A percentile compares a stretch with the other conserved stretches of the same genome.
These are phyloP conservation scores for Ceratocystis colombiana DNA, from an alignment of 2,329 filamentous ascomycete species.

Conservation along the genomic window DNA sequence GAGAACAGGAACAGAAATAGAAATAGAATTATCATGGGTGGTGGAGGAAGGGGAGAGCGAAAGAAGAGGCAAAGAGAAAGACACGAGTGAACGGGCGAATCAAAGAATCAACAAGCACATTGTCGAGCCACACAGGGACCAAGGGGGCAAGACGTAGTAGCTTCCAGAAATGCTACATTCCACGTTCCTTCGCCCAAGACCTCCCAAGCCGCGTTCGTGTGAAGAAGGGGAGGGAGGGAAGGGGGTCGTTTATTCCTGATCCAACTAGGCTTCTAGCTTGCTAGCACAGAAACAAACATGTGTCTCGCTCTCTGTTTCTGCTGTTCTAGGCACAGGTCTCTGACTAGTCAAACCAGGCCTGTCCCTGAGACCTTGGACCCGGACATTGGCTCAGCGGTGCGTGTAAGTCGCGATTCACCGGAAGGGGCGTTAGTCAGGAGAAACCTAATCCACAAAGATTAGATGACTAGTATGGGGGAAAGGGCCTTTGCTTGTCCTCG, in stretches of 20 bases:
- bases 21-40: no score
- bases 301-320: not conserved
- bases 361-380: not conserved
- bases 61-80: not conserved
- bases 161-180: not conserved
- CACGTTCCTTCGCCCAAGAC: not conserved
- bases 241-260: not conserved
- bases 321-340: not conserved
- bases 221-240: not conserved
- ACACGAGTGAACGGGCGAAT: no score
- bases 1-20: not conserved
- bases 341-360: not conserved
- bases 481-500: no score
- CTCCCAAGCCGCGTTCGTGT: not conserved
- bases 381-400: not conserved
- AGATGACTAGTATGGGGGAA: no score
- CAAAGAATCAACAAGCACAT: no score
- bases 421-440: not conserved
- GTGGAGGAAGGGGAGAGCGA: not conserved
- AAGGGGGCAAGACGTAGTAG: not conserved
- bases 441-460: not conserved
- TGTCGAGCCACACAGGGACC: no score
- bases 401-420: constrained; percentile 1
- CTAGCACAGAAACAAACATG: not conserved
- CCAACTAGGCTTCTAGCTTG: not conserved